Conservation (phyloP, 129 eudicot genomes). For the Chrysanthemum makinoi region DNA sequence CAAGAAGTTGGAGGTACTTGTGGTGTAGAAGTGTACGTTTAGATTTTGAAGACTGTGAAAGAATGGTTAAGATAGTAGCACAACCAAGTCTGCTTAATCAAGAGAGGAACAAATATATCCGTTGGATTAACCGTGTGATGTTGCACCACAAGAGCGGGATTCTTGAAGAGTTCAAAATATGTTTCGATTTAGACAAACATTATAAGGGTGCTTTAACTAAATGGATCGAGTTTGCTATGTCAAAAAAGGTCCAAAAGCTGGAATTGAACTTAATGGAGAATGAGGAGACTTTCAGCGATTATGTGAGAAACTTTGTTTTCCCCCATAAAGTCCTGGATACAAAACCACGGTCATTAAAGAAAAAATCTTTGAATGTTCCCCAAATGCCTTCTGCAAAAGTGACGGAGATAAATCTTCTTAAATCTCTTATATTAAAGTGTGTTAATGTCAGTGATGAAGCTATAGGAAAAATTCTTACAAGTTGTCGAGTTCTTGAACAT, state of each 20-base stretch:
- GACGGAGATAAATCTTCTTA: constrained; percentile 24
- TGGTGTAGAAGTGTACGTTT: constrained; percentile 34
- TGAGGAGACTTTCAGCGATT: constrained; percentile 21
- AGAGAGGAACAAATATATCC: constrained; percentile 27
- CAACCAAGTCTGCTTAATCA: constrained; percentile 13
- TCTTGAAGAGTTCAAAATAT: constrained; percentile 28
- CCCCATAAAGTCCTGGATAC: constrained; percentile 28
- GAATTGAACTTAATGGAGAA: constrained; percentile 40
- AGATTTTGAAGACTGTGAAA: constrained; percentile 33
- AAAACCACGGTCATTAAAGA: neutral
- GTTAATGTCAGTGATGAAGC: constrained; percentile 46
- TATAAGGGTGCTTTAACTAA: constrained; percentile 22
- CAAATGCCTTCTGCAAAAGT: neutral
- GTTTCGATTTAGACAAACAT: constrained; percentile 31
- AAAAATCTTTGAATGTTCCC: neutral
- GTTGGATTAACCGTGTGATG: constrained; percentile 43
- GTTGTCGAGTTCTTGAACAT: constrained; percentile 29
- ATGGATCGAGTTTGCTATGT: constrained; percentile 48
- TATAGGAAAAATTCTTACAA: constrained; percentile 23
- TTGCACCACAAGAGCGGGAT: constrained; percentile 18
- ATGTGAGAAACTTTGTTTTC: constrained; percentile 25
- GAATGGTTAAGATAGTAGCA: constrained; percentile 16
- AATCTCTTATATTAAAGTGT: constrained; percentile 33
- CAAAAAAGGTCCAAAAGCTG: constrained; percentile 31
- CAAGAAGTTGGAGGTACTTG: constrained; percentile 36